Evolutionary conservation across 1,284 basidiomycete genomes (phyloP).

Genomic region (Cryptococcus wingfieldii): DNA sequence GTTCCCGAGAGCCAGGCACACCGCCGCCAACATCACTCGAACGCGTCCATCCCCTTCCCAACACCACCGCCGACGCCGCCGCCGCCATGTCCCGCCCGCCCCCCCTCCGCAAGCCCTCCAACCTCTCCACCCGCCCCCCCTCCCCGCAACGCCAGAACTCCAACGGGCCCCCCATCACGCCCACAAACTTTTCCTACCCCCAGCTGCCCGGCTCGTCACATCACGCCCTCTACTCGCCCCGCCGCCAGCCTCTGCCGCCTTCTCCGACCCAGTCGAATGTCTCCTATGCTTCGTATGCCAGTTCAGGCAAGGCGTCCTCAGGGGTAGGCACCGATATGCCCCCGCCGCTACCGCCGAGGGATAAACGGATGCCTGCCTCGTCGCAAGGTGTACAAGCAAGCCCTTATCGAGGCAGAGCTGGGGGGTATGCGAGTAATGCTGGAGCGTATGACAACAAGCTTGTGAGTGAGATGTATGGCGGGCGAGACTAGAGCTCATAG

Average conservation of each 20-base stretch:
- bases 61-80: not conserved
- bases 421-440: slow-evolving; percentile 19
- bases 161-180: slow-evolving; percentile 3
- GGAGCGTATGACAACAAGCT: slow-evolving; percentile 45
- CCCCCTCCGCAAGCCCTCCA: slow-evolving; percentile 7
- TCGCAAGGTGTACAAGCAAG: slow-evolving; percentile 9
- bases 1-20: no score
- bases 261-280: slow-evolving; percentile 25
- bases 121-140: slow-evolving; percentile 21
- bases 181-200: slow-evolving; percentile 2
- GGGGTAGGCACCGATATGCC: slow-evolving; percentile 4
- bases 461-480: slow-evolving; percentile 18
- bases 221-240: slow-evolving; percentile 16
- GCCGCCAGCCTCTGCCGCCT: slow-evolving; percentile 25
- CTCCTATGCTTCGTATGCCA: slow-evolving; percentile 14
- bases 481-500: not conserved
- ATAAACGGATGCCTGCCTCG: slow-evolving; percentile 21
- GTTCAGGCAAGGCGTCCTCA: slow-evolving; percentile 9
- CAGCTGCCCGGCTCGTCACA: not conserved
- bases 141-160: slow-evolving; percentile 9
- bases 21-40: not conserved
- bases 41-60: not conserved
- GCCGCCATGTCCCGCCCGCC: slow-evolving; percentile 1
- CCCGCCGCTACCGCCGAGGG: slow-evolving; percentile 25
- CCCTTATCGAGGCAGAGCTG: slow-evolving; percentile 22